Evolutionary conservation across 2,329 filamentous ascomycete genomes (phyloP).

Genomic region (Stagonosporopsis vannaccii): DNA sequence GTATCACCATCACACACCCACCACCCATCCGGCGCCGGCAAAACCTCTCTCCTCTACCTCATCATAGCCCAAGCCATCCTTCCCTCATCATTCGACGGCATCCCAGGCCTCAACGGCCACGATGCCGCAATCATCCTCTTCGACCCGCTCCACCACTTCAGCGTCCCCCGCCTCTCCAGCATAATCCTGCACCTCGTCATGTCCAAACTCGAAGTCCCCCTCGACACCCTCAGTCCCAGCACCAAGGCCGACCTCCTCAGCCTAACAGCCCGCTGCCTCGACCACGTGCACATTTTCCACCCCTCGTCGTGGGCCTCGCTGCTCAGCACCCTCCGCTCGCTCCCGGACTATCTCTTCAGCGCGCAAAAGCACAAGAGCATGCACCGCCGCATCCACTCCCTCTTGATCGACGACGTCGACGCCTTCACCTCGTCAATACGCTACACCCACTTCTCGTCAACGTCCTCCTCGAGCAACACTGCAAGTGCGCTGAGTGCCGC

Average conservation of each 20-base stretch:
- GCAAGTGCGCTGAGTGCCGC: conserved; percentile 22
- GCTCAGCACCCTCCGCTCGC: conserved; percentile 55
- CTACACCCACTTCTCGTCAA: neutral
- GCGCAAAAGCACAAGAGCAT: conserved; percentile 58
- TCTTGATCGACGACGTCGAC: conserved; percentile 63
- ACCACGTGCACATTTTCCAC: conserved; percentile 66
- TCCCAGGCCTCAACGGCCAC: conserved; percentile 52
- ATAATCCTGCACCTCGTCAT: conserved; percentile 39
- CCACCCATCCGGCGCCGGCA: conserved; percentile 58
- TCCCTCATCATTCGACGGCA: conserved; percentile 42
- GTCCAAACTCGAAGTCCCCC: neutral
- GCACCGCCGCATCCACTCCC: conserved; percentile 55
- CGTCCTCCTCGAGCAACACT: neutral
- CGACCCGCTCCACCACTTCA: conserved; percentile 64
- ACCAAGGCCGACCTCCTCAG: conserved; percentile 1
- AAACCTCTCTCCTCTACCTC: conserved; percentile 66
- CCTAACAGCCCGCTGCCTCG: conserved; percentile 52
- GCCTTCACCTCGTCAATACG: conserved; percentile 52
- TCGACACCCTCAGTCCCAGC: neutral
- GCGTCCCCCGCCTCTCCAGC: conserved; percentile 55
- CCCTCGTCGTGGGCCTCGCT: conserved; percentile 61
- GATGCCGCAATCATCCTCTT: conserved; percentile 58
- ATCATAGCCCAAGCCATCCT: conserved; percentile 61
- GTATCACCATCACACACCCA: conserved; percentile 53
- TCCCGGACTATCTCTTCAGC: conserved; percentile 61